Base-by-base conservation (phyloP, 306 rosid species). In the Abrus precatorius region DNA sequence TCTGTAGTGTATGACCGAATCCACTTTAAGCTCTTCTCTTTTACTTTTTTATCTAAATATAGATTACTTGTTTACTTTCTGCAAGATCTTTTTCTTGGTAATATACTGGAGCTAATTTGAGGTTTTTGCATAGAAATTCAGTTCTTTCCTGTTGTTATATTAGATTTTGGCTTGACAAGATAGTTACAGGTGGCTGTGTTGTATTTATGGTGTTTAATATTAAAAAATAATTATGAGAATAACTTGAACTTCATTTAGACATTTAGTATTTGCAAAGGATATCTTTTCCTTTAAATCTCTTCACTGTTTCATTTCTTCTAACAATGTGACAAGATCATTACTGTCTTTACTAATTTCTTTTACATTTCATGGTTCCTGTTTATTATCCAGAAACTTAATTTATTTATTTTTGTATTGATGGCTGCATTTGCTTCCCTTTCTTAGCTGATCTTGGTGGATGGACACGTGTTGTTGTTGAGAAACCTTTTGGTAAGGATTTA, bases 381-480 rank as follows among this genome's bases (percentile, higher is more conserved):
- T 36, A 55, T 76, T 50, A 10, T 50, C 32, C 32, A 10, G 40
- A 79, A 32, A 44, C 57, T 10, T 14, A 36, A 69, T 72, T n/a
- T 57, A 20, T 20, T 20, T 20, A 20, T 52, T 47, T 59, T 62
- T 75, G 47, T 76, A 11, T 59, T 77, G 74, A n/a, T 81, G 77
- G 32, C 27, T 88, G 67, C 45, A 60, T 71, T 6, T 81, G 50
- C 72, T 77, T 28, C 43, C 44, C 68, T 48, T 83, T 79, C 74
- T 38, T 80, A 91, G 98, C 94, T 80, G 88, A 86, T 83, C 92
- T 89, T 80, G 94, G 96, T 80, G 94, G 98, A 63, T 91, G 98
- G 97, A 93, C 97, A 4, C 94, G 98, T 53, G 66, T 93, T 83
- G 94, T 93, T 85, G 98, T 93, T 69, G 98, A 93, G 88, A 93